phyloP scores from a whole-genome alignment of 1,284 basidiomycete genomes.

The Fomitopsis pinicola region DNA sequence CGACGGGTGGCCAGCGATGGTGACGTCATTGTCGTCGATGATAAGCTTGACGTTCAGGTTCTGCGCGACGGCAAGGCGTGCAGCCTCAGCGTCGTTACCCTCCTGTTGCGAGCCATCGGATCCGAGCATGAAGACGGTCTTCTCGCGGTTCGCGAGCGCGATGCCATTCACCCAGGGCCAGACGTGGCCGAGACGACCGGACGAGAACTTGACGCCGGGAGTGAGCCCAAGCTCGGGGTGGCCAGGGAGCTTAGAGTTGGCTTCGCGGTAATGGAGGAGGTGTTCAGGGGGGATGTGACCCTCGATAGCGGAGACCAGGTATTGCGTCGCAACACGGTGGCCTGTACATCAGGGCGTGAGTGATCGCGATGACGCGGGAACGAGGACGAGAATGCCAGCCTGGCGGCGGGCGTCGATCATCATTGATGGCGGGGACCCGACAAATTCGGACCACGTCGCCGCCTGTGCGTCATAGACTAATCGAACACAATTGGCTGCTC shows the following conservation, averaged over 20 bases:
- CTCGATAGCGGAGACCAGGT: constrained; percentile 72
- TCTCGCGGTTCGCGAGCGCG: constrained; percentile 71
- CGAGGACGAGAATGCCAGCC: background rate
- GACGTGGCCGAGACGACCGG: constrained; percentile 80
- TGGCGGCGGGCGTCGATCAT: background rate
- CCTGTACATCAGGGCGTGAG: constrained; percentile 36
- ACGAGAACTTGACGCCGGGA: constrained; percentile 84
- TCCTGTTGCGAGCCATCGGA: constrained; percentile 89
- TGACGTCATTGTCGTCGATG: constrained; percentile 86
- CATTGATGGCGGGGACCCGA: background rate
- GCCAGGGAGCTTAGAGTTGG: constrained; percentile 79
- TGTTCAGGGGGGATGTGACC: constrained; percentile 70
- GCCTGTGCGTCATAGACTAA: background rate
- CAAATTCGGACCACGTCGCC: background rate
- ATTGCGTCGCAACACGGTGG: constrained; percentile 85
- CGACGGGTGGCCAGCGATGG: constrained; percentile 82
- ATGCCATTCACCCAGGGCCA: constrained; percentile 83
- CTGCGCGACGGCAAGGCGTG: constrained; percentile 79
- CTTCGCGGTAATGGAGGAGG: constrained; percentile 78
- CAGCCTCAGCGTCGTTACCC: constrained; percentile 85
- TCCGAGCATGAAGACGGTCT: constrained; percentile 76
- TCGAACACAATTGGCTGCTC: background rate
- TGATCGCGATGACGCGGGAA: background rate
- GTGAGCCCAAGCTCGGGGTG: constrained; percentile 84
- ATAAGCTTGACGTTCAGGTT: constrained; percentile 77